Evolutionary conservation across 140 eudicot genomes (phyloP).

Genomic region (Erigeron philadelphicus): DNA sequence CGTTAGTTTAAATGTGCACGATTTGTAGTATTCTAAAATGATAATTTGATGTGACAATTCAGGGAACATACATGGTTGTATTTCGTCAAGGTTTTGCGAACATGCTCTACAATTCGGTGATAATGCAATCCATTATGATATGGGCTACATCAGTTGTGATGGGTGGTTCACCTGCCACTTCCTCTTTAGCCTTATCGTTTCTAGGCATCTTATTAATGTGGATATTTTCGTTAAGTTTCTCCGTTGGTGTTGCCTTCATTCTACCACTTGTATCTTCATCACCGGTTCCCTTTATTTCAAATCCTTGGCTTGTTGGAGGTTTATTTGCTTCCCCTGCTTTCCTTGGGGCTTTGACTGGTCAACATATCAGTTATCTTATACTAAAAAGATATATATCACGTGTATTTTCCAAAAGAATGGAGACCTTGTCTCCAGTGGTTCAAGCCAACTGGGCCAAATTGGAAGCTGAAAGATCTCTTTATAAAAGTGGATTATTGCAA

Average conservation of each 20-base stretch:
- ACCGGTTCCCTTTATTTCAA: slow-evolving; percentile 71
- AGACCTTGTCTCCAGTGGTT: slow-evolving; percentile 37
- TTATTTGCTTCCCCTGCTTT: slow-evolving; percentile 75
- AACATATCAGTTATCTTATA: slow-evolving; percentile 58
- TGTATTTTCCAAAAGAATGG: slow-evolving; percentile 36
- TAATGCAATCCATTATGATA: slow-evolving; percentile 67
- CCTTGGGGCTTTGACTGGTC: slow-evolving; percentile 90
- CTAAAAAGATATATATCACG: slow-evolving; percentile 39
- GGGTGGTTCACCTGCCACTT: slow-evolving; percentile 68
- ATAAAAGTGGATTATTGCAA: slow-evolving; percentile 73
- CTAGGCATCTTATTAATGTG: slow-evolving; percentile 72
- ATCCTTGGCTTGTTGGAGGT: slow-evolving; percentile 73
- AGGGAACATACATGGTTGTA: slow-evolving; percentile 85
- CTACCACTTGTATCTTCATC: slow-evolving; percentile 63
- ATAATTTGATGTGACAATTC: slow-evolving; percentile 25
- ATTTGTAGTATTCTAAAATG: not conserved
- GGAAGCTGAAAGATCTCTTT: slow-evolving; percentile 90
- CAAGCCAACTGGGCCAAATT: slow-evolving; percentile 56
- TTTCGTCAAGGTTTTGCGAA: slow-evolving; percentile 65
- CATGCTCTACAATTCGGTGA: slow-evolving; percentile 73
- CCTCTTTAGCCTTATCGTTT: slow-evolving; percentile 59
- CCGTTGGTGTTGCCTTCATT: slow-evolving; percentile 50
- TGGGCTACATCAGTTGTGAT: slow-evolving; percentile 64
- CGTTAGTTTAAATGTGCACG: not conserved
- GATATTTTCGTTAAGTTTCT: slow-evolving; percentile 58